Evolutionary conservation across 140 eudicot species (phyloP).

Genomic region (Ambrosia hybrid): DNA sequence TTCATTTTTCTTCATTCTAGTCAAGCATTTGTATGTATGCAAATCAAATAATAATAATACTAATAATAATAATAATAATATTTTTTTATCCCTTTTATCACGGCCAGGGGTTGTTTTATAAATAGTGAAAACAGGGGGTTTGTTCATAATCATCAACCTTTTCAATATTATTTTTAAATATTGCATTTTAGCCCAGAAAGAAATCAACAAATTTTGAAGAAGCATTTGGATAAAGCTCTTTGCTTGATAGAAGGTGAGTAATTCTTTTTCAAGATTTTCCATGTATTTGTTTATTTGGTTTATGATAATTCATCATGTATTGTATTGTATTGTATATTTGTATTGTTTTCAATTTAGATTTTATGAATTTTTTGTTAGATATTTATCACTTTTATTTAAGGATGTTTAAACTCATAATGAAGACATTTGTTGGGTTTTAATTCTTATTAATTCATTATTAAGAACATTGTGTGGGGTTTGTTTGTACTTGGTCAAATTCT

Average conservation of each 20-base stretch:
- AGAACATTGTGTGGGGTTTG: background rate
- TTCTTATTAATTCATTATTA: conserved; percentile 15
- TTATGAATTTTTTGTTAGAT: background rate
- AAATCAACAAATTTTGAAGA: conserved; percentile 20
- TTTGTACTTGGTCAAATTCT: conserved; percentile 17
- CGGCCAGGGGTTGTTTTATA: conserved; percentile 22
- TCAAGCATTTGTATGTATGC: conserved; percentile 22
- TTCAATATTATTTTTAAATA: background rate
- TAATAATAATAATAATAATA: too few species aligned
- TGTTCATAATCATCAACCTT: conserved; percentile 30
- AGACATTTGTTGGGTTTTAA: background rate
- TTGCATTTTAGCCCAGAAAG: conserved; percentile 18
- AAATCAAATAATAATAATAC: too few species aligned
- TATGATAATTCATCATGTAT: background rate
- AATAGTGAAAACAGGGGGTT: conserved; percentile 17
- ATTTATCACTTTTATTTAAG: background rate
- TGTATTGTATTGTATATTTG: background rate
- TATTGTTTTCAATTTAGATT: background rate
- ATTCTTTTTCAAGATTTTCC: background rate
- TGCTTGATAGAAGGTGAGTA: conserved; percentile 29
- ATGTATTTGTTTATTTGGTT: background rate
- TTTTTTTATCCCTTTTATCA: conserved; percentile 16
- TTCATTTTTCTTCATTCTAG: conserved; percentile 21
- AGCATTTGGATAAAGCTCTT: conserved; percentile 20
- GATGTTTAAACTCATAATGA: conserved; percentile 2